Percentiles rank a stretch among this genome's conserved stretches.
Conservation (phyloP, 805 yeast species). For the Starmerella cellae region DNA sequence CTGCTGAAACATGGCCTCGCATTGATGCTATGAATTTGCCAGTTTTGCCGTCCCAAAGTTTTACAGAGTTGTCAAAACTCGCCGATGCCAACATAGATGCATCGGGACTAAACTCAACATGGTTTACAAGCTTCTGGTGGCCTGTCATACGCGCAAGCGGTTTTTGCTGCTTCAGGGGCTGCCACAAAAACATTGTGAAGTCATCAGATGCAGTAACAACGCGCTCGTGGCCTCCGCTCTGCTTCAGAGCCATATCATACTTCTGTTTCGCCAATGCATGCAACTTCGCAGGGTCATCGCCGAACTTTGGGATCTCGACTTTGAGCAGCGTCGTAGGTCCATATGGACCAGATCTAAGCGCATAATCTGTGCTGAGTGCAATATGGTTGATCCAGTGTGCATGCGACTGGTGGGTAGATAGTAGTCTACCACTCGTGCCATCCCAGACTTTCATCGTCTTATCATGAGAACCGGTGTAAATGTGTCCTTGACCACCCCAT, state of each 20-base stretch:
- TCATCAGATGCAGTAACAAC: slow-evolving; percentile 94
- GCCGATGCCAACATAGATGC: slow-evolving; percentile 83
- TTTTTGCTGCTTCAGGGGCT: slow-evolving; percentile 63
- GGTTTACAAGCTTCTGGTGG: slow-evolving; percentile 91
- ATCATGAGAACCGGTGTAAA: slow-evolving; percentile 88
- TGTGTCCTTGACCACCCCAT: slow-evolving; percentile 83
- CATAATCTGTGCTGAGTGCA: slow-evolving; percentile 82
- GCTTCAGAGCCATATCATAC: slow-evolving; percentile 47
- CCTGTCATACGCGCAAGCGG: slow-evolving; percentile 94
- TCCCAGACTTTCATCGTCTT: slow-evolving; percentile 91
- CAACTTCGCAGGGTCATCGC: slow-evolving; percentile 29
- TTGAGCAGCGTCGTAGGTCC: slow-evolving; percentile 32
- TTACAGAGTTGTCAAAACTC: slow-evolving; percentile 88
- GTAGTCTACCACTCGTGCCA: slow-evolving; percentile 58
- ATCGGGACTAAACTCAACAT: slow-evolving; percentile 91
- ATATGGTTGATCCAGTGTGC: slow-evolving; percentile 98
- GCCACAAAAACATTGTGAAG: slow-evolving; percentile 96
- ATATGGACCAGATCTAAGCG: slow-evolving; percentile 72
- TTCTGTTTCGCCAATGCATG: slow-evolving; percentile 46
- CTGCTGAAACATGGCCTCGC: slow-evolving; percentile 96
- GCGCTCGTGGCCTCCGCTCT: slow-evolving; percentile 48
- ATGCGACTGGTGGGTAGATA: slow-evolving; percentile 70
- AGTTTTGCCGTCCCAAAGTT: slow-evolving; percentile 89
- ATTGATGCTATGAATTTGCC: slow-evolving; percentile 84
- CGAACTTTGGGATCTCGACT: slow-evolving; percentile 34